A percentile compares a stretch with the other conserved stretches of the same genome.
Evolutionary conservation across 2,329 filamentous ascomycete species (phyloP).

Genomic region (Torrubiella hemipterigena): DNA sequence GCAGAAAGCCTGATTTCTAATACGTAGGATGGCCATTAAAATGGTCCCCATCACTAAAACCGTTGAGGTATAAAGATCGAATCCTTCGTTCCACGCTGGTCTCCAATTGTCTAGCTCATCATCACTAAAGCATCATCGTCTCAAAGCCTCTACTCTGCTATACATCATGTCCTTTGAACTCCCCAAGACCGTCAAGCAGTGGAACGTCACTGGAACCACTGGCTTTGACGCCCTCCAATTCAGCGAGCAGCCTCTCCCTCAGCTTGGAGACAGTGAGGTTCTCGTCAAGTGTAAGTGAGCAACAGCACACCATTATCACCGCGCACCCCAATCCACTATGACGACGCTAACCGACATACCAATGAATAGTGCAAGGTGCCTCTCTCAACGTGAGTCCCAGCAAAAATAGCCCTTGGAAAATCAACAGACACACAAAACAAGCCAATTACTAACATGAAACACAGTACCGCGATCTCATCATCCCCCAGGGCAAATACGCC

Average conservation of each 20-base stretch:
- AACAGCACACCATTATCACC: background rate
- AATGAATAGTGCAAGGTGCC: slow-evolving; percentile 31
- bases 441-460: background rate
- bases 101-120: too few relatives aligned
- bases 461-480: slow-evolving; percentile 40
- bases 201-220: slow-evolving; percentile 37
- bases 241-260: slow-evolving; percentile 42
- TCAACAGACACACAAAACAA: background rate
- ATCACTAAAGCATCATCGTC: too few relatives aligned
- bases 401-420: too few relatives aligned
- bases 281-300: slow-evolving; percentile 43
- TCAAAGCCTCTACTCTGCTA: too few relatives aligned
- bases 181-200: slow-evolving; percentile 36
- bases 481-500: slow-evolving; percentile 34
- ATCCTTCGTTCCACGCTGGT: too few relatives aligned
- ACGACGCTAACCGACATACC: background rate
- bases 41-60: too few relatives aligned
- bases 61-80: too few relatives aligned
- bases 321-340: slow-evolving; percentile 6
- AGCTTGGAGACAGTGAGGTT: slow-evolving; percentile 58
- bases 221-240: slow-evolving; percentile 50
- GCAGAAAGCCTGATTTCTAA: too few relatives aligned
- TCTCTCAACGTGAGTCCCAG: slow-evolving; percentile 31
- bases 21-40: too few relatives aligned
- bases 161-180: too few relatives aligned